A percentile compares a stretch with the other conserved stretches of the same genome.
Conservation (phyloP, 2,329 filamentous ascomycete genomes). For the Penicillium freii region DNA sequence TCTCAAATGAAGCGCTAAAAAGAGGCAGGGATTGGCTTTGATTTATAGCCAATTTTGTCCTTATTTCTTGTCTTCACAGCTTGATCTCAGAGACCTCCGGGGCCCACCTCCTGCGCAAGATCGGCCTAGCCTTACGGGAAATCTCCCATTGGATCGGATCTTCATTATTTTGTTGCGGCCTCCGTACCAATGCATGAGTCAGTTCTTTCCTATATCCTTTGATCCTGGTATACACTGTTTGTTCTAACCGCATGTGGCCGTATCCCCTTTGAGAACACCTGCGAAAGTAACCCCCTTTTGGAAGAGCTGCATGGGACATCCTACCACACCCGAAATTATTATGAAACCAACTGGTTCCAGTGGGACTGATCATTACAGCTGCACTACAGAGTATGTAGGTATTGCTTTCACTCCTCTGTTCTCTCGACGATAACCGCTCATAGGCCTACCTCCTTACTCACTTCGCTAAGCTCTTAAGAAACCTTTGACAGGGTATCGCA, state of each 20-base stretch:
- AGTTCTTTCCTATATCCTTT: background rate
- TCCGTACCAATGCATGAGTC: background rate
- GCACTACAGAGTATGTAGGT: background rate
- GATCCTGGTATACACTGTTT: background rate
- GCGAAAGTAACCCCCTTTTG: background rate
- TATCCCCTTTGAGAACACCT: background rate
- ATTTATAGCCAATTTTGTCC: background rate
- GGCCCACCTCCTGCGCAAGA: background rate
- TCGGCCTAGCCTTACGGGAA: background rate
- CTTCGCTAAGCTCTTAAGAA: background rate
- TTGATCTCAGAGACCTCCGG: background rate
- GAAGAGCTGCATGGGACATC: too few species aligned
- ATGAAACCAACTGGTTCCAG: background rate
- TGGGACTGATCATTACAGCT: background rate
- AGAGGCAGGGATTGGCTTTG: background rate
- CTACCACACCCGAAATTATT: background rate
- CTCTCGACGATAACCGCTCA: background rate
- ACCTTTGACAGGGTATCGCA: background rate
- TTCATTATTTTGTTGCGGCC: background rate
- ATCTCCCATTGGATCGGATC: background rate
- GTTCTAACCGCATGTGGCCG: background rate
- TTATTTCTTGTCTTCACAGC: background rate
- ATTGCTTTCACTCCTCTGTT: background rate
- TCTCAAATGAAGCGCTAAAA: background rate
- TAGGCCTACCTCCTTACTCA: background rate